Evolutionary conservation across 179 eudicot genomes (phyloP).

Genomic region (Spinacia oleracea): DNA sequence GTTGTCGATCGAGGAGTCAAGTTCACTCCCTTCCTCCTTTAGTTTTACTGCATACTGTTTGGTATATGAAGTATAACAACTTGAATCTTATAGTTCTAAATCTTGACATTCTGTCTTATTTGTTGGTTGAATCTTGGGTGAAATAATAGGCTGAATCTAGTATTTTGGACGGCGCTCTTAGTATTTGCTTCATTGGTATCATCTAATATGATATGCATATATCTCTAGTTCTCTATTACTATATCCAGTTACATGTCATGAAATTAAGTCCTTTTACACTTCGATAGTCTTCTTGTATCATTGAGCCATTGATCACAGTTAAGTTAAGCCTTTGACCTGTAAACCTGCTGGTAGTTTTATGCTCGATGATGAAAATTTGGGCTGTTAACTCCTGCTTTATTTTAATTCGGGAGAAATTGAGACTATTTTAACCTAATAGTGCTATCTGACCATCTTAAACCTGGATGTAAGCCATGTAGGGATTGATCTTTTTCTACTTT

Average conservation of each 20-base stretch:
- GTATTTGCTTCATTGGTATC: slow-evolving; percentile 3
- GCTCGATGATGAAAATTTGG: slow-evolving; percentile 1
- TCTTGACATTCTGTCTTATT: neutral
- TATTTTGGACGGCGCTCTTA: neutral
- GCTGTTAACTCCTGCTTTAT: neutral
- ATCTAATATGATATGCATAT: neutral
- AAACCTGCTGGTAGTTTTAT: neutral
- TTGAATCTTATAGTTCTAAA: neutral
- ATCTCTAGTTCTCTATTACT: neutral
- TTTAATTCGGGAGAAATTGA: neutral
- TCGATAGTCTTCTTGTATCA: neutral
- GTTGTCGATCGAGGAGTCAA: slow-evolving; percentile 37
- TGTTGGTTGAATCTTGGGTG: neutral
- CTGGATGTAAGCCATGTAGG: too few species aligned
- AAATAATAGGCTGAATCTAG: neutral
- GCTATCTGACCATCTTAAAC: too few species aligned
- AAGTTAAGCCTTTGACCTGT: neutral
- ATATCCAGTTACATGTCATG: neutral
- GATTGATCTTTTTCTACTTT: neutral
- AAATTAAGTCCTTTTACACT: neutral
- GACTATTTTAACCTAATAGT: neutral
- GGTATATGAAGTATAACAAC: neutral
- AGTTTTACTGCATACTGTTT: neutral
- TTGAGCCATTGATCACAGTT: neutral
- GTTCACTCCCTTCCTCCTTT: slow-evolving; percentile 15